Evolutionary conservation across 1,284 basidiomycete species (phyloP), one percentile per base, ranked within the genome.

Genomic region (Hypsizygus ulmarius): DNA sequence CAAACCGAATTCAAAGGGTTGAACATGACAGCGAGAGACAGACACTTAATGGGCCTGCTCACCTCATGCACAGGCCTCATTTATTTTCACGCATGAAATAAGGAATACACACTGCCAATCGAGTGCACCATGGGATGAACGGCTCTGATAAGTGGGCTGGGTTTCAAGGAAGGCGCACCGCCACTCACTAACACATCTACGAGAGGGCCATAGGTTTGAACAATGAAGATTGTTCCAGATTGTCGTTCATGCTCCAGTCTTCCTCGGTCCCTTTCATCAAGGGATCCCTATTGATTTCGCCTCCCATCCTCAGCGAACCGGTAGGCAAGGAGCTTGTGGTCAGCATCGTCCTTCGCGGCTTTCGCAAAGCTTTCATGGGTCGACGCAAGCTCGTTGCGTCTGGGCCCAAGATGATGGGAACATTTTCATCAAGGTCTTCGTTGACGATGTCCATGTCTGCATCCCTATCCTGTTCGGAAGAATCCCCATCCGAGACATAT

Each of bases 341-440:
- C 49, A 62, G 47, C 51, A 71, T 53, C 15, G 59, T 45, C 46
- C 63, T 65, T 42, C 59, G 58, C 11, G 66, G 58, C 41, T 60
- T 69, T 49, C 63, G 63, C 38, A 76, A 59, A 42, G 73, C 64
- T 53, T 69, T 75, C 7, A 72, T 64, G 38, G 69, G 64, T 47
- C 72, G 65, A 16, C 32, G 27, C n/a, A 44, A 28, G n/a, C 10
- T 18, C 7, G 16, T 45, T 19, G 33, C 34, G n/a, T 48, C 39
- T n/a, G 39, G 39, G 1, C 43, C 16, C 25, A 44, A 14, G 16
- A 30, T 46, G 34, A 46, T 55, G 33, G 46, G 18, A 29, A 56
- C 46, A 28, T 52, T 38, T 45, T 49, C 45, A 39, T 48, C 47
- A 27, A 45, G 47, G 29, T 49, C 38, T 27, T 27, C 33, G 30